These are phyloP conservation scores for Beauveria asiatica DNA, from an alignment of 2,329 filamentous ascomycete species.

Conservation along the genomic window DNA sequence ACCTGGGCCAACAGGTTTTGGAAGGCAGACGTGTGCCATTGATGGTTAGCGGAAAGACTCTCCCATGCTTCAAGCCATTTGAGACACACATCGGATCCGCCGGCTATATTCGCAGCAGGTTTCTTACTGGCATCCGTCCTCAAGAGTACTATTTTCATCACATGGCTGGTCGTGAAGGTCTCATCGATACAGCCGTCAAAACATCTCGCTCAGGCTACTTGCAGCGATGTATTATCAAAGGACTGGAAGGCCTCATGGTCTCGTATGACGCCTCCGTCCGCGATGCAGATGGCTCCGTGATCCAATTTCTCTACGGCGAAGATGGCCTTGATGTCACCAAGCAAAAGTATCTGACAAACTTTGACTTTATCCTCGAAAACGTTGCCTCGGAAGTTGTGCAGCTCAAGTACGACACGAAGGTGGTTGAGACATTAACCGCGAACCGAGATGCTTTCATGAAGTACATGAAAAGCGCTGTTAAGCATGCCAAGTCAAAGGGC, in stretches of 20 bases:
- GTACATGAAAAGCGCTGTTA: slow-evolving; percentile 74
- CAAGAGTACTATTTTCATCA: slow-evolving; percentile 99
- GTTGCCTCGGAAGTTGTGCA: slow-evolving; percentile 70
- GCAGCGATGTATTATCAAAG: slow-evolving; percentile 95
- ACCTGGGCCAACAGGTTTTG: slow-evolving; percentile 90
- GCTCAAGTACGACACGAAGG: slow-evolving; percentile 54
- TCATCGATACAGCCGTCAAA: slow-evolving; percentile 98
- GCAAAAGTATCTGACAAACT: slow-evolving; percentile 83
- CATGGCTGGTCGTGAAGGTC: slow-evolving; percentile 96
- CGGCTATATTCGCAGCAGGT: slow-evolving; percentile 89
- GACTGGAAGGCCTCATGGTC: slow-evolving; percentile 89
- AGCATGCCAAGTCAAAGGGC: slow-evolving; percentile 53
- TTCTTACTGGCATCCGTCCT: slow-evolving; percentile 93
- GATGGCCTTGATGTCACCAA: slow-evolving; percentile 93
- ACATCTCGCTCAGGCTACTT: slow-evolving; percentile 95
- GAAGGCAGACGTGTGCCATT: slow-evolving; percentile 90
- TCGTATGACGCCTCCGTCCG: slow-evolving; percentile 92
- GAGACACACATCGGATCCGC: slow-evolving; percentile 84
- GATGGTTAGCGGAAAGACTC: slow-evolving; percentile 95
- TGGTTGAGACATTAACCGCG: slow-evolving; percentile 36
- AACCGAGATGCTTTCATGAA: slow-evolving; percentile 57
- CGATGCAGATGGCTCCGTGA: slow-evolving; percentile 83
- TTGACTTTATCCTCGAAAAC: slow-evolving; percentile 84
- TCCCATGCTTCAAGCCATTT: slow-evolving; percentile 89
- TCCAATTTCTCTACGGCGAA: slow-evolving; percentile 95